These are phyloP conservation scores for Sphagnurus paluster DNA, from an alignment of 1,284 basidiomycete species.

Conservation along the genomic window DNA sequence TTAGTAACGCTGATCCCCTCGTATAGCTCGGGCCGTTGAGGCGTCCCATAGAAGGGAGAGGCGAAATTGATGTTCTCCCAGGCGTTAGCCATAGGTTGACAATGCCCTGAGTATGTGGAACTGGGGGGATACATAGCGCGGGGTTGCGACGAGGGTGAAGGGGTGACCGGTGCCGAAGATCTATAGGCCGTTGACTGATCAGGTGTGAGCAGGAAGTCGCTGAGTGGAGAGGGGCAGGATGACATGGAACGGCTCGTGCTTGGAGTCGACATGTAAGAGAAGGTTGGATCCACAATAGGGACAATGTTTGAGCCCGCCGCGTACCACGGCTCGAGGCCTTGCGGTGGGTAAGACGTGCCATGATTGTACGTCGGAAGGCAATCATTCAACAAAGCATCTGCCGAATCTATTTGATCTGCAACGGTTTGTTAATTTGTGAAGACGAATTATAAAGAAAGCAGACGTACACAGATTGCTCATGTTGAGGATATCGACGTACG, in stretches of 20 bases:
- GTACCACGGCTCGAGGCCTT: not conserved
- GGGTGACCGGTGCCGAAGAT: conserved; percentile 7
- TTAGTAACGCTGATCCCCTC: conserved; percentile 3
- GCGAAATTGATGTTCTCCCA: conserved; percentile 14
- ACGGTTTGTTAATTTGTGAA: no score
- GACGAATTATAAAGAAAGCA: no score
- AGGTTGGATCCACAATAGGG: conserved; percentile 11
- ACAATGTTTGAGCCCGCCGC: conserved; percentile 3
- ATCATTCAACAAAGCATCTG: no score
- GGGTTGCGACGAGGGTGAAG: conserved; percentile 3
- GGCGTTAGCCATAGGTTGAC: conserved; percentile 3
- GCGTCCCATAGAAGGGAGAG: conserved; percentile 12
- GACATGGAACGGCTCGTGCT: conserved; percentile 18
- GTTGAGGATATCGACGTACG: no score
- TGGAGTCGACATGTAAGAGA: conserved; percentile 11
- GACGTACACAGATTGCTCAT: no score
- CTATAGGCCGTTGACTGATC: conserved; percentile 1
- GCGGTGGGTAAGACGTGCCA: no score
- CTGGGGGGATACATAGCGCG: conserved; percentile 6
- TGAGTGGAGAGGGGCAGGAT: conserved; percentile 19
- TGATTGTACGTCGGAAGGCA: no score
- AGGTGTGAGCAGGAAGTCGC: conserved; percentile 5
- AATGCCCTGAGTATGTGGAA: not conserved
- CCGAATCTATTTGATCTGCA: no score
- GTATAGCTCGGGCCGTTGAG: conserved; percentile 7